phyloP scores from a whole-genome alignment of 495 filamentous ascomycete species.

The Aspergillus campestris region DNA sequence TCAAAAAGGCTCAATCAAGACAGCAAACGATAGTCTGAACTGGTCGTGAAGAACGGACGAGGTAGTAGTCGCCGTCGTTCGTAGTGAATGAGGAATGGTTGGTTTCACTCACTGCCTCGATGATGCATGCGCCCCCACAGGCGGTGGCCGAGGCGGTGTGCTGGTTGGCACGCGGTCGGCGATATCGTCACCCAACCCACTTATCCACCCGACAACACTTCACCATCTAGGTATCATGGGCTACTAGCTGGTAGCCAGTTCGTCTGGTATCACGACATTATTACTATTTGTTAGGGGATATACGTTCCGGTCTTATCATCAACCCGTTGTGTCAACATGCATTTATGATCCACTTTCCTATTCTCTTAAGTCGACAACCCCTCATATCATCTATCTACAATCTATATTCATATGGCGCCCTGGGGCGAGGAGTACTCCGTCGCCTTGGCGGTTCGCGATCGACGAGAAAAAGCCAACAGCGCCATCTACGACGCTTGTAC shows the following conservation, averaged over 20 bases:
- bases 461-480: slow-evolving; percentile 47
- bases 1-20: too few relatives aligned
- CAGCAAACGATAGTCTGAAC: too few relatives aligned
- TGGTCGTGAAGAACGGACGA: too few relatives aligned
- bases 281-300: too few relatives aligned
- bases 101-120: slow-evolving; percentile 9
- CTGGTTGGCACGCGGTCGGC: background rate
- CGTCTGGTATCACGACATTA: too few relatives aligned
- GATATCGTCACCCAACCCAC: slow-evolving; percentile 6
- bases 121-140: slow-evolving; percentile 26
- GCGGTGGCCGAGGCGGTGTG: slow-evolving; percentile 31
- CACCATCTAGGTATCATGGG: too few relatives aligned
- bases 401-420: slow-evolving; percentile 34
- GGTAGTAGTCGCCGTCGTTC: background rate
- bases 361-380: too few relatives aligned
- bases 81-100: slow-evolving; percentile 8
- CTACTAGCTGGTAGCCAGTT: too few relatives aligned
- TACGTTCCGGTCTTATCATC: background rate
- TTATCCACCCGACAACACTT: too few relatives aligned
- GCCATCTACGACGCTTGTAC: slow-evolving; percentile 51
- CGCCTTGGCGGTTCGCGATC: slow-evolving; percentile 47
- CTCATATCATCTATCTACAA: slow-evolving; percentile 12
- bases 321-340: background rate
- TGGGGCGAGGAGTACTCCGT: slow-evolving; percentile 52
- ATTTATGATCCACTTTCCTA: slow-evolving; percentile 7